Base-by-base conservation (phyloP, 2,329 filamentous ascomycete genomes). In the Ramularia endophylla region DNA sequence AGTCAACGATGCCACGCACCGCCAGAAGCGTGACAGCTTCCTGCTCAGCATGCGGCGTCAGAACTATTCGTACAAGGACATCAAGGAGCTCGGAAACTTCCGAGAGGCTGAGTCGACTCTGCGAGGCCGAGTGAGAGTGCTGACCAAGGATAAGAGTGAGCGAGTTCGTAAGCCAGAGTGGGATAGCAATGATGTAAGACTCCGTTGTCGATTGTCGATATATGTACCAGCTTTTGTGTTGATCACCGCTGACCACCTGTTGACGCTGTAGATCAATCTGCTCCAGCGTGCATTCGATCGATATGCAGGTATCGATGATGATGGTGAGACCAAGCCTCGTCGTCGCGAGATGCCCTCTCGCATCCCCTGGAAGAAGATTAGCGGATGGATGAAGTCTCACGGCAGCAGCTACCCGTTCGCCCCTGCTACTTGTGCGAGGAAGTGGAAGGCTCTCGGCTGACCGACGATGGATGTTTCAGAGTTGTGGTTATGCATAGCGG, bases 81-180 rank as follows among this genome's bases (percentile, higher is more conserved):
- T 87, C 53, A 73, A 73, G 27, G 52, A 57, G 5, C 55, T 64
- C 13, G 76, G 80, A 11, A 64, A 68, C 1, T 81, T 81, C 48
- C 36, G 62, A 0, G 80, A 85, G 53, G 79, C 81, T 1, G 83
- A 86, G 62, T 84, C 82, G 8, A 88, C 85, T 0, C 68, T 89
- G 27, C 73, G 85, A 11, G 85, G 85, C 0, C 73, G 83, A 0
- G 79, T 75, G 51, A 70, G 84, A 4, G 77, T 73, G 2, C 60
- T 87, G 53, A 85, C 77, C 6, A 86, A 85, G 65, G 63, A 65
- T 9, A 77, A 77, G 52, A 68, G 73, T 25, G 70, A 77, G 42
- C 69, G 84, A 5, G 75, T 85, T 2, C 70, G 85, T 6, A 80
- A 77, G 60, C 83, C 84, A 0, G 63, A 72, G 43, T 88, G 83